These are phyloP conservation scores for Daldinia concentrica DNA, from an alignment of 495 filamentous ascomycete species.

Conservation along the genomic window DNA sequence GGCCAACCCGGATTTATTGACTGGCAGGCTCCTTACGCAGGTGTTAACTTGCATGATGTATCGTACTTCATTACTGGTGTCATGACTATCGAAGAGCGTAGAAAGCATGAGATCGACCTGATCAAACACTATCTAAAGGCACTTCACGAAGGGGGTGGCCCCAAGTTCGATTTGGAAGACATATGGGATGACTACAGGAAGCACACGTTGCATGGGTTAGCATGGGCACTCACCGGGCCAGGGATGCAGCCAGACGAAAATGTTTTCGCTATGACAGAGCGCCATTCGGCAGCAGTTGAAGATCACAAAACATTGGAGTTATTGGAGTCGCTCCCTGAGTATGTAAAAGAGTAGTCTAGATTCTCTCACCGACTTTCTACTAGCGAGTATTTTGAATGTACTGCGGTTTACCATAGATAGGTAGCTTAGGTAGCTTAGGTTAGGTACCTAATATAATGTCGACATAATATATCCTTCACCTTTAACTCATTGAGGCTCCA, in stretches of 20 bases:
- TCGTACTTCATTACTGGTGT: constrained; percentile 22
- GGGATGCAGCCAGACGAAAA: constrained; percentile 30
- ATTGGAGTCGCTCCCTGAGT: constrained; percentile 20
- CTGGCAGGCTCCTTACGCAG: constrained; percentile 9
- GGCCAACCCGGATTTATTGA: constrained; percentile 21
- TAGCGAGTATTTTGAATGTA: neutral
- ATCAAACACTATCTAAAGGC: constrained; percentile 12
- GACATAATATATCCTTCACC: too few species aligned
- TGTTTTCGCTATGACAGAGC: constrained; percentile 19
- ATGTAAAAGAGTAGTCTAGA: constrained; percentile 10
- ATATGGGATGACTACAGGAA: constrained; percentile 30
- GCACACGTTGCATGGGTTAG: constrained; percentile 17
- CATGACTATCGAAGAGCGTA: constrained; percentile 14
- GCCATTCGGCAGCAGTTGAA: constrained; percentile 13
- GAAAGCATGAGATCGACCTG: constrained; percentile 11
- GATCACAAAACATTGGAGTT: constrained; percentile 21
- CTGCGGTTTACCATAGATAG: too few species aligned
- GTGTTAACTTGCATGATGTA: constrained; percentile 16
- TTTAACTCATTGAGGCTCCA: too few species aligned
- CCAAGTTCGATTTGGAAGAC: constrained; percentile 18
- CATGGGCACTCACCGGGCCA: constrained; percentile 14
- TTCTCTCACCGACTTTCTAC: neutral
- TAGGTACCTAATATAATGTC: too few species aligned
- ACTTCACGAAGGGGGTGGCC: constrained; percentile 6
- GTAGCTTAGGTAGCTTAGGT: too few species aligned